A percentile compares a stretch with the other conserved stretches of the same genome.
Conservation (phyloP, 805 yeast species). For the Nakazawaea peltata region DNA sequence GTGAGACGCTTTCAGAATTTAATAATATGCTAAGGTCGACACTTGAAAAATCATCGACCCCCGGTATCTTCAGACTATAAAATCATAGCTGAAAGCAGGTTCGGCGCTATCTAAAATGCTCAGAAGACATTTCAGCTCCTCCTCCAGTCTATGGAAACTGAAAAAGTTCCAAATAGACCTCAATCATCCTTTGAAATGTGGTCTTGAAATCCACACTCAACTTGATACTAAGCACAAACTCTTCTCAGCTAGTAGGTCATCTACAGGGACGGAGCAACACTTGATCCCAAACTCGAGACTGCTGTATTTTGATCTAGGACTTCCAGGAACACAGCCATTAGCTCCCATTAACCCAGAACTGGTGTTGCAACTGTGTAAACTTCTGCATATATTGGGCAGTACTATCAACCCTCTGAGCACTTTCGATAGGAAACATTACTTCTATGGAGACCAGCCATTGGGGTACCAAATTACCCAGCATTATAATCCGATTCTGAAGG, state of each 20-base stretch:
- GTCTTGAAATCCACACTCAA: constrained; percentile 92
- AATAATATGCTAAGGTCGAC: no score
- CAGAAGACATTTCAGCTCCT: no score
- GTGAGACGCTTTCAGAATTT: no score
- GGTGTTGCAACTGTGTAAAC: constrained; percentile 56
- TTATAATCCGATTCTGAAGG: constrained; percentile 66
- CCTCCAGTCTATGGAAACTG: no score
- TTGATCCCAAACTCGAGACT: constrained; percentile 46
- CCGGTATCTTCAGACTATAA: no score
- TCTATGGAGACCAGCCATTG: constrained; percentile 92
- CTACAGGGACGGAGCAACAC: constrained; percentile 21
- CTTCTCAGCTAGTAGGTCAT: constrained; percentile 55
- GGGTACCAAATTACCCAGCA: constrained; percentile 96
- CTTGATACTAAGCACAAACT: constrained; percentile 65
- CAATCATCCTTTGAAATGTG: constrained; percentile 50
- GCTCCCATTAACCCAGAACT: constrained; percentile 78
- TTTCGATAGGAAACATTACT: constrained; percentile 93
- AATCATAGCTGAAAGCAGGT: no score
- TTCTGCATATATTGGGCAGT: constrained; percentile 65
- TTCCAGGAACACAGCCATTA: constrained; percentile 90
- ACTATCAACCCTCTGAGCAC: constrained; percentile 46
- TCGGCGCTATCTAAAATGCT: no score
- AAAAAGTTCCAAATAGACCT: no score
- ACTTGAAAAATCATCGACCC: no score
- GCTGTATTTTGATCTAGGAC: constrained; percentile 73